These are phyloP conservation scores for Ogataea neopini DNA, from an alignment of 805 yeast species.

Conservation along the genomic window DNA sequence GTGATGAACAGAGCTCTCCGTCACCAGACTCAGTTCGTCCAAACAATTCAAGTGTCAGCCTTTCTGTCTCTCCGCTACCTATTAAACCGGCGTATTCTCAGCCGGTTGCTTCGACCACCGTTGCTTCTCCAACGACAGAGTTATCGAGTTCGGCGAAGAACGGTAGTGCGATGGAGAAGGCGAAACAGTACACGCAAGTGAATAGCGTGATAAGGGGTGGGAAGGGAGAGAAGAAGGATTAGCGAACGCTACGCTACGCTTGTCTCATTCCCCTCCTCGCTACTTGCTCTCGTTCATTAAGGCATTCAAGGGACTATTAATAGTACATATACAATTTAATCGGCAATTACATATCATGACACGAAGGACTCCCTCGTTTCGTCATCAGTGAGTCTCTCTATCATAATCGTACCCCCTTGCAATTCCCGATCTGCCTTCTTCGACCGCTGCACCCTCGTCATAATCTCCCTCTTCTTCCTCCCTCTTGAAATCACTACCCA, in stretches of 20 bases:
- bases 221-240: slow-evolving; percentile 35
- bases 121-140: slow-evolving; percentile 15
- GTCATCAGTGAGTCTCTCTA: slow-evolving; percentile 18
- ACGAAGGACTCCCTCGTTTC: too few species aligned
- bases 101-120: slow-evolving; percentile 20
- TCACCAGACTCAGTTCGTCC: not conserved
- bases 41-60: slow-evolving; percentile 5
- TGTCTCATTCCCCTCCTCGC: too few species aligned
- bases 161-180: slow-evolving; percentile 7
- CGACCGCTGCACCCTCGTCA: slow-evolving; percentile 74
- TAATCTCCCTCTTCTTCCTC: slow-evolving; percentile 27
- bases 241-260: too few species aligned
- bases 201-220: slow-evolving; percentile 23
- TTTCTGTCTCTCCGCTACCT: slow-evolving; percentile 19
- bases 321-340: too few species aligned
- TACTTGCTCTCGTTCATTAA: too few species aligned
- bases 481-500: slow-evolving; percentile 75
- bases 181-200: slow-evolving; percentile 21
- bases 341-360: too few species aligned
- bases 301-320: too few species aligned
- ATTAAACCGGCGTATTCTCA: slow-evolving; percentile 23
- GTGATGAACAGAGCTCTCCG: slow-evolving; percentile 13
- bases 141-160: slow-evolving; percentile 10
- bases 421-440: slow-evolving; percentile 82
- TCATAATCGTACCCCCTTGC: slow-evolving; percentile 80